Conservation (phyloP, 2,329 filamentous ascomycete species). For the Aspergillus sergii region DNA sequence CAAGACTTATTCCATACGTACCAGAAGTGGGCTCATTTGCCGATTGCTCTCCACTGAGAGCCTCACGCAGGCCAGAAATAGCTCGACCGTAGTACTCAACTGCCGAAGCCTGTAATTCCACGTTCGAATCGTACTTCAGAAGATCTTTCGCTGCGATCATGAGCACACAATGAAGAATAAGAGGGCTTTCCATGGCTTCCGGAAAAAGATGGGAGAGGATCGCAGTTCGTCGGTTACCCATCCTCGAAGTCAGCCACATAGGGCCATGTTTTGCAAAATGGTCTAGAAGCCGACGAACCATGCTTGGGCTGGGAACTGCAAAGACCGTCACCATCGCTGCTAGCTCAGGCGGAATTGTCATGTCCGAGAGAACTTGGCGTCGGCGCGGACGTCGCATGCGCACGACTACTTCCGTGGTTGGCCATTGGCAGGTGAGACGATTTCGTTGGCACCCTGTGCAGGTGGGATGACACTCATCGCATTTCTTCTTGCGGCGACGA, state of each 20-base stretch:
- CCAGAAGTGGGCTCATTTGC: background rate
- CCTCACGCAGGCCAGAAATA: background rate
- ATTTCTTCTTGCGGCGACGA: constrained; percentile 14
- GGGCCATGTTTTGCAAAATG: constrained; percentile 13
- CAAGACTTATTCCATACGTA: background rate
- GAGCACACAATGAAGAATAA: constrained; percentile 10
- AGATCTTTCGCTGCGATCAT: constrained; percentile 8
- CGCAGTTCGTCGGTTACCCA: background rate
- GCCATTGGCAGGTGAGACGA: constrained; percentile 6
- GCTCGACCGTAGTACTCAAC: constrained; percentile 11
- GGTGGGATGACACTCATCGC: constrained; percentile 6
- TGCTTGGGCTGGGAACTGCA: background rate
- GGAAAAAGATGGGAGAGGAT: constrained; percentile 4
- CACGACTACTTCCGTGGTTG: background rate
- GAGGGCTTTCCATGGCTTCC: background rate
- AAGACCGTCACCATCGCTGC: constrained; percentile 12
- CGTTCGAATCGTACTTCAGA: constrained; percentile 8
- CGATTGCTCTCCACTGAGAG: background rate
- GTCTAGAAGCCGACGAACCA: constrained; percentile 4
- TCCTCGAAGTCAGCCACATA: constrained; percentile 8
- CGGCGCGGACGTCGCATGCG: background rate
- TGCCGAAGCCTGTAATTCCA: constrained; percentile 2
- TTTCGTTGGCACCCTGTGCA: constrained; percentile 11
- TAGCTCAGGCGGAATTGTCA: background rate
- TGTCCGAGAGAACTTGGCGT: background rate